These are phyloP conservation scores for Cryptococcus jaspeensis DNA, from an alignment of 1,284 basidiomycete genomes.

Conservation along the genomic window DNA sequence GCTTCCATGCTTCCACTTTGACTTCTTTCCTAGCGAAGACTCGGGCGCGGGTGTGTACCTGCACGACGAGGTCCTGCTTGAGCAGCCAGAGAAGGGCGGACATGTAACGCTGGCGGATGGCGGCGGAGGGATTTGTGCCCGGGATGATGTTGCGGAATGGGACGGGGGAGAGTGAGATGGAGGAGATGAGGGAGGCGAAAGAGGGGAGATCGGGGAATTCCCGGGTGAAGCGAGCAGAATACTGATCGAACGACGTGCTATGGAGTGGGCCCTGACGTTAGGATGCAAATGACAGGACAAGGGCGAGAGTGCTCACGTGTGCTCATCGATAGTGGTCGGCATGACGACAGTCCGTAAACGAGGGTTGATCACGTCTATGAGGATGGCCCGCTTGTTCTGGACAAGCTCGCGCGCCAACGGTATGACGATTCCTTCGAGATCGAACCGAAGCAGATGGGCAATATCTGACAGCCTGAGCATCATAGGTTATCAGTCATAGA, in stretches of 20 bases:
- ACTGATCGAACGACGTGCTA: slow-evolving; percentile 26
- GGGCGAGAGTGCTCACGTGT: slow-evolving; percentile 58
- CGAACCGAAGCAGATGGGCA: slow-evolving; percentile 78
- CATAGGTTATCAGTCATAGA: neutral
- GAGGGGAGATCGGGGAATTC: slow-evolving; percentile 69
- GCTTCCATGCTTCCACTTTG: slow-evolving; percentile 59
- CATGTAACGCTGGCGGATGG: slow-evolving; percentile 64
- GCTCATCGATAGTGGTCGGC: slow-evolving; percentile 65
- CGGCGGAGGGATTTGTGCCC: slow-evolving; percentile 15
- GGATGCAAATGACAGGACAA: neutral
- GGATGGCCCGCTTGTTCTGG: slow-evolving; percentile 80
- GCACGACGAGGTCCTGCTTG: slow-evolving; percentile 77
- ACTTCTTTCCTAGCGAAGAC: slow-evolving; percentile 74
- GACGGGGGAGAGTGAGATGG: slow-evolving; percentile 65
- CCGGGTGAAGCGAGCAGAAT: slow-evolving; percentile 65
- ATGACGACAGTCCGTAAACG: slow-evolving; percentile 80
- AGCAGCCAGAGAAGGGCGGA: slow-evolving; percentile 91
- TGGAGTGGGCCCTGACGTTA: neutral
- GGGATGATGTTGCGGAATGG: slow-evolving; percentile 58
- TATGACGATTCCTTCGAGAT: slow-evolving; percentile 79
- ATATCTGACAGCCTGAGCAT: slow-evolving; percentile 72
- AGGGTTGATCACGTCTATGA: slow-evolving; percentile 81
- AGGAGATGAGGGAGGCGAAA: slow-evolving; percentile 69
- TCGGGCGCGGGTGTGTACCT: slow-evolving; percentile 80
- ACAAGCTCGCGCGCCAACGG: slow-evolving; percentile 87